Evolutionary conservation across 768 basidiomycete species (phyloP).

Genomic region (Amanita phalloides): DNA sequence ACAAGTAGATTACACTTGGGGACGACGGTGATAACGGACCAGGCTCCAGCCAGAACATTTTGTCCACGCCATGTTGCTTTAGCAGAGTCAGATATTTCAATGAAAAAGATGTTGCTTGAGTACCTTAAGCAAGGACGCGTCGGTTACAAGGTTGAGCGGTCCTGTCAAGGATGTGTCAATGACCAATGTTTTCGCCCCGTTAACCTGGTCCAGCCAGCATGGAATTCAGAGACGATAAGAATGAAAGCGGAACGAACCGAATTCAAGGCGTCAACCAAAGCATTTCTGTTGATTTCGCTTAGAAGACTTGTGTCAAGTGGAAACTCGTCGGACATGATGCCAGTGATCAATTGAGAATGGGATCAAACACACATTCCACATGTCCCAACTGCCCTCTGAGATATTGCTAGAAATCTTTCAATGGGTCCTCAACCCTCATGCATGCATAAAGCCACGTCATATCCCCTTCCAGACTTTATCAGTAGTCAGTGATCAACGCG

Average conservation of each 20-base stretch:
- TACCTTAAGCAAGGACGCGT: conserved; percentile 89
- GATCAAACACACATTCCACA: conserved; percentile 8
- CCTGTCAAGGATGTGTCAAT: conserved; percentile 82
- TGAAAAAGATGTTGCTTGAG: not conserved
- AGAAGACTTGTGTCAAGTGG: conserved; percentile 52
- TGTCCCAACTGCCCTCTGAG: conserved; percentile 33
- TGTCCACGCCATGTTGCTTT: conserved; percentile 97
- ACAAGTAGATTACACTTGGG: conserved; percentile 87
- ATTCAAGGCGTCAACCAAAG: conserved; percentile 79
- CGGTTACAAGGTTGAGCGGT: conserved; percentile 90
- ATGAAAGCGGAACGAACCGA: conserved; percentile 34
- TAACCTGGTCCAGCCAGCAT: conserved; percentile 40
- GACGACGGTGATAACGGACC: conserved; percentile 78
- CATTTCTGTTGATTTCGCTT: conserved; percentile 70
- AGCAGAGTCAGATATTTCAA: not conserved
- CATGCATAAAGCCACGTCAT: conserved; percentile 19
- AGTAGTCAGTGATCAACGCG: conserved; percentile 17
- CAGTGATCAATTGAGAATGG: not conserved
- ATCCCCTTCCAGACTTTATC: conserved; percentile 32
- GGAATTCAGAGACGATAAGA: conserved; percentile 1
- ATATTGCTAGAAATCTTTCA: conserved; percentile 44
- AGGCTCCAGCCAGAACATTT: conserved; percentile 98
- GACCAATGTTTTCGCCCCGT: conserved; percentile 94
- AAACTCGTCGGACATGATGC: conserved; percentile 10
- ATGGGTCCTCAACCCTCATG: conserved; percentile 25